Evolutionary conservation across 139 green algal species (phyloP).

Genomic region (Tetradesmus lagerheimii): DNA sequence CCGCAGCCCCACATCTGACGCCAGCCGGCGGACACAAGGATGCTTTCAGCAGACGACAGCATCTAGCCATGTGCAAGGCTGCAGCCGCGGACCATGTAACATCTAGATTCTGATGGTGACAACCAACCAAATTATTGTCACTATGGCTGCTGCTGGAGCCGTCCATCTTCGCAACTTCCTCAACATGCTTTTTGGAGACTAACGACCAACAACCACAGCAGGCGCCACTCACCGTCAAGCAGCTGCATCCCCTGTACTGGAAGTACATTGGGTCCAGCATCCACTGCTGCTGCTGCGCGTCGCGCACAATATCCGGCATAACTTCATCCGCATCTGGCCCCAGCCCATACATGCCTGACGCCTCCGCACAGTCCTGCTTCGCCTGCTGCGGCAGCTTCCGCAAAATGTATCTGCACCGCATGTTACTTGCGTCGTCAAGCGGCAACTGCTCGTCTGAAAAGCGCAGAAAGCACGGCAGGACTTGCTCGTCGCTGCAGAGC

Average conservation of each 20-base stretch:
- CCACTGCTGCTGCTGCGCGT: conserved; percentile 17
- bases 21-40: too few relatives aligned
- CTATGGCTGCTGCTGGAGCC: too few relatives aligned
- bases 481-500: not conserved
- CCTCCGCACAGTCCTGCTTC: not conserved
- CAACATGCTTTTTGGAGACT: too few relatives aligned
- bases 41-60: too few relatives aligned
- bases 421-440: not conserved
- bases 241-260: conserved; percentile 29
- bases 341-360: not conserved
- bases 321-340: not conserved
- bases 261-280: conserved; percentile 17
- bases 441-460: not conserved
- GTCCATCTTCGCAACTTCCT: too few relatives aligned
- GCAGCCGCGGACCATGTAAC: too few relatives aligned
- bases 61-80: too few relatives aligned
- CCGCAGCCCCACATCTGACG: too few relatives aligned
- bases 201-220: too few relatives aligned
- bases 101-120: too few relatives aligned
- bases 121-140: too few relatives aligned
- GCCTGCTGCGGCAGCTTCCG: not conserved
- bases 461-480: conserved; percentile 2
- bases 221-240: not conserved
- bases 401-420: not conserved
- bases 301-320: not conserved